phyloP scores from a whole-genome alignment of 257 asterid species.

The Nicotiana benthamiana region DNA sequence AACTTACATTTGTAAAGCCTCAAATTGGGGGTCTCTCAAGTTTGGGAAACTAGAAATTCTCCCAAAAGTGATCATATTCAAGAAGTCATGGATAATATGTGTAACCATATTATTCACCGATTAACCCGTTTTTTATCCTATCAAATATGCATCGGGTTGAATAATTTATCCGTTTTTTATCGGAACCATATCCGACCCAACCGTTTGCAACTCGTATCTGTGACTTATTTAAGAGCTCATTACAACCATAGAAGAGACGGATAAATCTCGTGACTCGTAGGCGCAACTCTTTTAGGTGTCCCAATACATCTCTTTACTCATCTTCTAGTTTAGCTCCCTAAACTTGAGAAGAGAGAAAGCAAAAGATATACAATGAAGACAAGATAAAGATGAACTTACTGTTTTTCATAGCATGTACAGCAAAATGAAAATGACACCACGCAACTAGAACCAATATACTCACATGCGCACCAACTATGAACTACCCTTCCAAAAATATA shows the following conservation, averaged over 20 bases:
- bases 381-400: neutral
- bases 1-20: too few species aligned
- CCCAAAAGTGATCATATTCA: too few species aligned
- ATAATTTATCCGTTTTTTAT: too few species aligned
- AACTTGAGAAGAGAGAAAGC: neutral
- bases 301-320: neutral
- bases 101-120: too few species aligned
- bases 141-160: too few species aligned
- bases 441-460: neutral
- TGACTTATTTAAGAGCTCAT: neutral
- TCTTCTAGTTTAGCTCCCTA: neutral
- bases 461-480: neutral
- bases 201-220: too few species aligned
- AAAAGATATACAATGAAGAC: neutral
- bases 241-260: neutral
- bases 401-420: conserved; percentile 5
- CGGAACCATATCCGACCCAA: too few species aligned
- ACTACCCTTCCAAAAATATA: too few species aligned
- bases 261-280: neutral
- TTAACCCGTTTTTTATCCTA: too few species aligned
- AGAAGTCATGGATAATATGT: too few species aligned
- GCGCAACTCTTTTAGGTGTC: neutral
- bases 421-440: conserved; percentile 14
- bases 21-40: too few species aligned
- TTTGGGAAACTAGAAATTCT: too few species aligned